phyloP scores from a whole-genome alignment of 179 eudicot species.

The Spinacia oleracea region DNA sequence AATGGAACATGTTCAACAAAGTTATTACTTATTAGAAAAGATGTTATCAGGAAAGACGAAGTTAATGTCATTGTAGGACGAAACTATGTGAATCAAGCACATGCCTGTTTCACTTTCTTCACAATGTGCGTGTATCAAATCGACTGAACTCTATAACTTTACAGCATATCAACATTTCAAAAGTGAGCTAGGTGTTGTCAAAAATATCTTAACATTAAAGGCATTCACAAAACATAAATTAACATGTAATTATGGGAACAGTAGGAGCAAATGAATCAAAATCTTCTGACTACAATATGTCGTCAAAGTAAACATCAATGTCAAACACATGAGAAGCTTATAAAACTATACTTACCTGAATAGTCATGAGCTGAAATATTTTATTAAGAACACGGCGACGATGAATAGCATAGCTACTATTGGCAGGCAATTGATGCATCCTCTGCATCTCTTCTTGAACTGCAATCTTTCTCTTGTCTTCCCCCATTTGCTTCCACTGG shows the following conservation, averaged over 20 bases:
- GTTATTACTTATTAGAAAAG: too few species aligned
- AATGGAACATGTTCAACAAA: background rate
- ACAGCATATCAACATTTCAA: too few species aligned
- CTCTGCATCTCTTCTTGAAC: constrained; percentile 65
- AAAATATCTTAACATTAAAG: too few species aligned
- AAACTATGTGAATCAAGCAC: too few species aligned
- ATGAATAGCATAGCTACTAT: constrained; percentile 71
- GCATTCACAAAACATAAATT: too few species aligned
- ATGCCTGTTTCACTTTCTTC: too few species aligned
- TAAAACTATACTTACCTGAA: constrained; percentile 47
- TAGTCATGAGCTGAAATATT: constrained; percentile 65
- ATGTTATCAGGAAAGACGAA: too few species aligned
- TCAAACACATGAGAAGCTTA: background rate
- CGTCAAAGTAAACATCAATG: background rate
- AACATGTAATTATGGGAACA: too few species aligned
- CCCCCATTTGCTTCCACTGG: constrained; percentile 43
- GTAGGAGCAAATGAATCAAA: background rate
- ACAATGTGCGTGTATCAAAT: too few species aligned
- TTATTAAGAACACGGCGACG: constrained; percentile 75
- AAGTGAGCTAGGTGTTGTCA: too few species aligned
- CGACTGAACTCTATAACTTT: too few species aligned
- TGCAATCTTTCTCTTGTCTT: constrained; percentile 52
- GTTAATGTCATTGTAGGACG: too few species aligned
- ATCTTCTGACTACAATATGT: background rate
- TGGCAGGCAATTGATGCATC: constrained; percentile 66